These are phyloP conservation scores for Hibiscus trionum DNA, from an alignment of 345 rosid species.

Conservation along the genomic window DNA sequence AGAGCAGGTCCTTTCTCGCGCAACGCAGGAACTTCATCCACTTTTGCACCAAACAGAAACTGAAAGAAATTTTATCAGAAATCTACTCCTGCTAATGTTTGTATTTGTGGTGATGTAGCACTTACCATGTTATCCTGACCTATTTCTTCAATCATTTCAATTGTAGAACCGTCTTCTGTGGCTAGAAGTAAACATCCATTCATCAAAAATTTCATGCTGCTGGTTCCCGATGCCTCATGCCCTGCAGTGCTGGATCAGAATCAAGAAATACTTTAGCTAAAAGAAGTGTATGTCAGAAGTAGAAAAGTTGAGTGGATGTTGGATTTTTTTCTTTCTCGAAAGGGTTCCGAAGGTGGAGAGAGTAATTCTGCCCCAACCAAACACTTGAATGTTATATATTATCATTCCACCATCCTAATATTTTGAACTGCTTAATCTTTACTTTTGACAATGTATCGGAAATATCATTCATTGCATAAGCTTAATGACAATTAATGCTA, in stretches of 20 bases:
- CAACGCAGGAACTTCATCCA: conserved; percentile 26
- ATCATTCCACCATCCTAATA: neutral
- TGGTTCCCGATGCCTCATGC: conserved; percentile 47
- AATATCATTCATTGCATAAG: neutral
- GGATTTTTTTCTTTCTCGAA: neutral
- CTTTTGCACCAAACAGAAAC: conserved; percentile 42
- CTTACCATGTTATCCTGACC: conserved; percentile 42
- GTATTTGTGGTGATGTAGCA: neutral
- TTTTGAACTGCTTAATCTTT: neutral
- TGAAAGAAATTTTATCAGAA: conserved; percentile 14
- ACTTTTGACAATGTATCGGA: neutral
- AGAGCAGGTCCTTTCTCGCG: conserved; percentile 25
- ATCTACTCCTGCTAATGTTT: neutral
- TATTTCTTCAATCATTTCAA: conserved; percentile 39
- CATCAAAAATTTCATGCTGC: conserved; percentile 43
- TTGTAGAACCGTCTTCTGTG: conserved; percentile 38
- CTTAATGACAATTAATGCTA: neutral
- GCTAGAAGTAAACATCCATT: conserved; percentile 47
- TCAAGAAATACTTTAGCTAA: neutral
- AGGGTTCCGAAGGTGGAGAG: neutral
- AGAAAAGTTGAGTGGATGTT: neutral
- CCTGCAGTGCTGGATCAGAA: conserved; percentile 36
- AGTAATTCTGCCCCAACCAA: neutral
- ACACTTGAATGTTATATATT: neutral
- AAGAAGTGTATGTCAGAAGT: neutral